Evolutionary conservation across 2,329 filamentous ascomycete species (phyloP).

Genomic region (Penicillium sumatraense): DNA sequence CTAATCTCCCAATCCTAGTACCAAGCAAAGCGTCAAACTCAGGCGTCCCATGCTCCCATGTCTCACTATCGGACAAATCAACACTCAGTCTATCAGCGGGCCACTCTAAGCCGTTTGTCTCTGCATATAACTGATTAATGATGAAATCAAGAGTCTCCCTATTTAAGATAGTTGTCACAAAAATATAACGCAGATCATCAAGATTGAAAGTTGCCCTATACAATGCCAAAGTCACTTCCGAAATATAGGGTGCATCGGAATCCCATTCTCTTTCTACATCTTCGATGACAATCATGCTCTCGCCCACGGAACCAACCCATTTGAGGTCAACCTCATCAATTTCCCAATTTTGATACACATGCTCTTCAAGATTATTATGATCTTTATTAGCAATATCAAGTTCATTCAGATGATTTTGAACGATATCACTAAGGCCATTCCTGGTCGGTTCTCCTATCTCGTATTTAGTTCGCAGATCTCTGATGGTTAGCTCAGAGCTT

Average conservation of each 20-base stretch:
- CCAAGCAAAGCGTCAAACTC: slow-evolving; percentile 13
- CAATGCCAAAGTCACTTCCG: neutral
- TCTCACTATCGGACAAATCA: neutral
- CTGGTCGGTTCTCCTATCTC: neutral
- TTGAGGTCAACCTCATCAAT: neutral
- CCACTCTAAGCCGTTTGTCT: neutral
- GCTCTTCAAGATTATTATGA: neutral
- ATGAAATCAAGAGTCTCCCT: neutral
- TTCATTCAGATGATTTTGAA: neutral
- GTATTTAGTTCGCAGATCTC: neutral
- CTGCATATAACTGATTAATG: neutral
- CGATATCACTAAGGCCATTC: neutral
- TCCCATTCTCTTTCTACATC: neutral
- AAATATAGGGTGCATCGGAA: neutral
- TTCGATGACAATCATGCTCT: neutral
- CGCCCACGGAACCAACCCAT: neutral
- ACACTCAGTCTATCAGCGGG: neutral
- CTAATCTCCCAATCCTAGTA: slow-evolving; percentile 11
- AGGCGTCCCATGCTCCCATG: slow-evolving; percentile 6
- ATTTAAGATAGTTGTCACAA: neutral
- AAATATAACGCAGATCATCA: neutral
- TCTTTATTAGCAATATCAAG: neutral
- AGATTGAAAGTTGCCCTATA: neutral
- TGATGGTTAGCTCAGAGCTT: neutral
- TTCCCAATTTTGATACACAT: neutral